phyloP scores from a whole-genome alignment of 257 asterid species.

The Solanum sitiens region DNA sequence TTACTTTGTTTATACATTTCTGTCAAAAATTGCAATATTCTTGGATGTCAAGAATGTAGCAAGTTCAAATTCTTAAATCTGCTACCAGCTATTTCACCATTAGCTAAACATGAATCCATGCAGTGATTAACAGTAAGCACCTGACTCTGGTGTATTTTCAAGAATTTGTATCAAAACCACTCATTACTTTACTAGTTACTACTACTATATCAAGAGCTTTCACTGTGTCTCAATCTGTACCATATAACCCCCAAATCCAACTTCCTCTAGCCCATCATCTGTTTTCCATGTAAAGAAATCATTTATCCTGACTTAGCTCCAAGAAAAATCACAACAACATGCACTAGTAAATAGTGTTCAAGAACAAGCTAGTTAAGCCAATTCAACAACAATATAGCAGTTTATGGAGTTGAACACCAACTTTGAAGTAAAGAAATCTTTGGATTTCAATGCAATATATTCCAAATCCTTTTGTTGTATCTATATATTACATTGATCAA shows the following conservation, averaged over 20 bases:
- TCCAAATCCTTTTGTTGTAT: background rate
- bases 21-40: background rate
- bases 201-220: background rate
- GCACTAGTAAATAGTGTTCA: background rate
- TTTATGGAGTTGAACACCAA: background rate
- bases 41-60: background rate
- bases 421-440: background rate
- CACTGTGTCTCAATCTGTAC: background rate
- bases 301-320: background rate
- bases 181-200: no score
- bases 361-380: background rate
- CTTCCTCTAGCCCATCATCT: background rate
- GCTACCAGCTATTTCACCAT: background rate
- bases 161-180: background rate
- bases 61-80: background rate
- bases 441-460: background rate
- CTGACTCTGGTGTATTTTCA: background rate
- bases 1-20: no score
- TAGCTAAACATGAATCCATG: background rate
- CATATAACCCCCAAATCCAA: background rate
- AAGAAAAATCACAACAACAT: background rate
- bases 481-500: background rate
- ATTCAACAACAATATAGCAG: background rate
- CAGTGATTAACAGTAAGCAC: background rate
- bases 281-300: background rate